Evolutionary conservation across 2,329 filamentous ascomycete genomes (phyloP).

Genomic region (Chaetothyriales sp.): DNA sequence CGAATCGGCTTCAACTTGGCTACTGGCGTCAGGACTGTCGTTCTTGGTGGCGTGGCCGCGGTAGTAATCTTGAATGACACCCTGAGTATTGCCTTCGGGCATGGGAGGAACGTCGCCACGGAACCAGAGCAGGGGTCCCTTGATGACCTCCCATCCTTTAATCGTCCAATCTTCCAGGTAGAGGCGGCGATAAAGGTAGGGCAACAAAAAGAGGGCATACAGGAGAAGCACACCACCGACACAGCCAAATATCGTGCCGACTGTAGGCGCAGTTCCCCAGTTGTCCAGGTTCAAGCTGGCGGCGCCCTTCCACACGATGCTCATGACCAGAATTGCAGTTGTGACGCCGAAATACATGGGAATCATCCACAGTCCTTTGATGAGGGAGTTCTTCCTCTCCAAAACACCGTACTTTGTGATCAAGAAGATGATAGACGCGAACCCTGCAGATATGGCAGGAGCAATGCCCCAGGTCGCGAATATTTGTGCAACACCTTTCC

Average conservation of each 20-base stretch:
- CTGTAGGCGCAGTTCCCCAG: conserved; percentile 1
- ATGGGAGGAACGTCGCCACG: neutral
- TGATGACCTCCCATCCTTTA: conserved; percentile 4
- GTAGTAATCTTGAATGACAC: conserved; percentile 2
- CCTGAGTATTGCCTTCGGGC: neutral
- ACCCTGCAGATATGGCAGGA: conserved; percentile 50
- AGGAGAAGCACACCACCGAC: conserved; percentile 3
- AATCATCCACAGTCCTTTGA: conserved; percentile 4
- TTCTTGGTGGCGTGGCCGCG: neutral
- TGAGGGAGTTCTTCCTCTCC: conserved; percentile 49
- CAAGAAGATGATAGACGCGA: conserved; percentile 55
- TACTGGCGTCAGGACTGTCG: neutral
- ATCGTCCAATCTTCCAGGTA: conserved; percentile 6
- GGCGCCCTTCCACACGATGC: conserved; percentile 12
- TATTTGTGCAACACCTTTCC: conserved; percentile 57
- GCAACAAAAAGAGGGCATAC: conserved; percentile 7
- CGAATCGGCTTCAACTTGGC: neutral
- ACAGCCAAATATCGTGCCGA: conserved; percentile 4
- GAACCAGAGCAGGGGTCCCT: conserved; percentile 5
- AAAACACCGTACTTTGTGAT: conserved; percentile 60
- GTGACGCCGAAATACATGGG: conserved; percentile 12
- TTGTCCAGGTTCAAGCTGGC: conserved; percentile 1
- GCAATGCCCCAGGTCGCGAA: conserved; percentile 59
- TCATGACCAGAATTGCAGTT: conserved; percentile 6
- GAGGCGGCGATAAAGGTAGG: conserved; percentile 6